Conservation (phyloP, 768 basidiomycete species). For the Exsudoporus frostii region DNA sequence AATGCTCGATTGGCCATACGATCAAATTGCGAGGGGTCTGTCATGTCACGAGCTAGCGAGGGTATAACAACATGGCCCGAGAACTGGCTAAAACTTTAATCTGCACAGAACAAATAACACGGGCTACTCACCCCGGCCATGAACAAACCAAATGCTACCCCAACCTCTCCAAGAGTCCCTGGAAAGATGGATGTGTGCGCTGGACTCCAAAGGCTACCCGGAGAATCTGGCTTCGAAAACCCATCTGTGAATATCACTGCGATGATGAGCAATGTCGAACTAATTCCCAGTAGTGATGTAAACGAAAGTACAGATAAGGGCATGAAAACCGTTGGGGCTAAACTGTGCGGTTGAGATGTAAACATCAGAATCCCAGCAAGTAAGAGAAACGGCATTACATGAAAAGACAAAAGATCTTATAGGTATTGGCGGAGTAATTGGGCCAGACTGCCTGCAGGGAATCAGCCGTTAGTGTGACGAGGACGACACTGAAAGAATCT, state of each 20-base stretch:
- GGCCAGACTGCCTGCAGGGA: slow-evolving; percentile 76
- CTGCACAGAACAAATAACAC: not conserved
- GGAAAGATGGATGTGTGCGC: slow-evolving; percentile 64
- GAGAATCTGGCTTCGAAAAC: slow-evolving; percentile 61
- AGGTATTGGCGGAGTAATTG: slow-evolving; percentile 58
- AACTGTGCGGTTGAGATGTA: slow-evolving; percentile 38
- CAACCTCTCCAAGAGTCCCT: slow-evolving; percentile 53
- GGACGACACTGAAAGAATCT: slow-evolving; percentile 57
- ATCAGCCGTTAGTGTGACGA: slow-evolving; percentile 89
- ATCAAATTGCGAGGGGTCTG: slow-evolving; percentile 74
- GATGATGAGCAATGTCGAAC: slow-evolving; percentile 74
- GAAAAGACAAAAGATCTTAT: slow-evolving; percentile 71
- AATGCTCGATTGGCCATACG: slow-evolving; percentile 85
- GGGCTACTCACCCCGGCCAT: slow-evolving; percentile 74
- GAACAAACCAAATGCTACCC: slow-evolving; percentile 82
- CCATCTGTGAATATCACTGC: slow-evolving; percentile 82
- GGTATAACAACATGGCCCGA: slow-evolving; percentile 93
- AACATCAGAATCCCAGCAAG: not conserved
- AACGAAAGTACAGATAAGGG: slow-evolving; percentile 85
- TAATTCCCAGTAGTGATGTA: slow-evolving; percentile 81
- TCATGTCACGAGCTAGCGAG: slow-evolving; percentile 87
- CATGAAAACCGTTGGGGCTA: slow-evolving; percentile 82
- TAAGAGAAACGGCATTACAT: slow-evolving; percentile 47
- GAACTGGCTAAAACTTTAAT: slow-evolving; percentile 46
- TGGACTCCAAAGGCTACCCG: slow-evolving; percentile 79